phyloP scores from a whole-genome alignment of 306 rosid genomes.

The Dryas octopetala region DNA sequence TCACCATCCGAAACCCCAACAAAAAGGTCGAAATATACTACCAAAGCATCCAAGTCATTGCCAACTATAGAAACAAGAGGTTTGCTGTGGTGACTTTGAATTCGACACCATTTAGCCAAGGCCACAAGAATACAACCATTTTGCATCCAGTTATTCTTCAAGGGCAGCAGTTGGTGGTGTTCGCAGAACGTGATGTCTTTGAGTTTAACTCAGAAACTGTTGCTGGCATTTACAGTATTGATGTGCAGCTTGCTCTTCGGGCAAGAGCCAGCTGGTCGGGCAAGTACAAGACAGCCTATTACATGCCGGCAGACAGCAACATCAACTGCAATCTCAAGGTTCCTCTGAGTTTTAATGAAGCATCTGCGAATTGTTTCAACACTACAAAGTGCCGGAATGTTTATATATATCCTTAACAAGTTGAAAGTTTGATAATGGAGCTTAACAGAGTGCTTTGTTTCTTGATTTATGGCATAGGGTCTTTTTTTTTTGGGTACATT shows the following conservation, averaged over 20 bases:
- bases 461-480: too few species aligned
- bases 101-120: constrained; percentile 41
- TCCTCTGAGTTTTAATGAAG: background rate
- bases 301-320: background rate
- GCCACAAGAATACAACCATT: constrained; percentile 41
- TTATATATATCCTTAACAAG: background rate
- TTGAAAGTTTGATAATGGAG: too few species aligned
- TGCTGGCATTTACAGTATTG: background rate
- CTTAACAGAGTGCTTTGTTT: too few species aligned
- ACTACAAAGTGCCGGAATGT: constrained; percentile 4
- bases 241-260: constrained; percentile 2
- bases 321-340: constrained; percentile 20
- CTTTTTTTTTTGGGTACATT: too few species aligned
- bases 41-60: constrained; percentile 40
- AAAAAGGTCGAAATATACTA: constrained; percentile 41
- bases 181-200: background rate
- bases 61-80: constrained; percentile 30
- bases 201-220: background rate
- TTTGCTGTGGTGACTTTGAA: constrained; percentile 8
- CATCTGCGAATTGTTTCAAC: background rate
- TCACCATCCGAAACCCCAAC: constrained; percentile 51
- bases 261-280: background rate
- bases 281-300: background rate
- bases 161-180: background rate
- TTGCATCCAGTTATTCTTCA: constrained; percentile 26